These are phyloP conservation scores for Peronospora farinosa DNA, from an alignment of 352 stramenopile species.

Conservation along the genomic window DNA sequence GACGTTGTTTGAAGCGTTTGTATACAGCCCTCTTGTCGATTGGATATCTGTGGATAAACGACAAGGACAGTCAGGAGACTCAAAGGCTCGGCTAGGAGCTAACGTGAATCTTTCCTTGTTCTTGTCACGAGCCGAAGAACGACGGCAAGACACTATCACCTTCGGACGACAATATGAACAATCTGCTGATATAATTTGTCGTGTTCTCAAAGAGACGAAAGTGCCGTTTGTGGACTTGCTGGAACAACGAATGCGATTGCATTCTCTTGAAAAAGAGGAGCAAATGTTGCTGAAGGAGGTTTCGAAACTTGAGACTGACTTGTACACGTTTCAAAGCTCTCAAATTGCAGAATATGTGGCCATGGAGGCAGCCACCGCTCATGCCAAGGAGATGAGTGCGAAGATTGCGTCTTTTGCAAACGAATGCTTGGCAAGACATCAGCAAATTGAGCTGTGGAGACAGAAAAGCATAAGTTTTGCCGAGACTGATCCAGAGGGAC, in stretches of 20 bases:
- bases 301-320: constrained; percentile 4
- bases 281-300: constrained; percentile 15
- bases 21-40: constrained; percentile 80
- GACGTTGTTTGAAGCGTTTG: constrained; percentile 76
- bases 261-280: constrained; percentile 28
- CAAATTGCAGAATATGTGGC: constrained; percentile 9
- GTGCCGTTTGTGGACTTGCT: constrained; percentile 21
- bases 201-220: constrained; percentile 11
- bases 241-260: constrained; percentile 15
- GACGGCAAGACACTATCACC: constrained; percentile 45
- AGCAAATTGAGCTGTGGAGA: constrained; percentile 42
- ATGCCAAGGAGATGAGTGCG: constrained; percentile 7
- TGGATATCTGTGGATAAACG: constrained; percentile 52
- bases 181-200: constrained; percentile 17
- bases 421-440: constrained; percentile 44
- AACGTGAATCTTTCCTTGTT: constrained; percentile 86
- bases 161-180: constrained; percentile 42
- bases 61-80: constrained; percentile 31
- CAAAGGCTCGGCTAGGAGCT: constrained; percentile 70
- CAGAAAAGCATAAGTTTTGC: constrained; percentile 25
- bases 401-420: constrained; percentile 35
- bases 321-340: constrained; percentile 6
- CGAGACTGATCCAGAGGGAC: constrained; percentile 6
- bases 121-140: constrained; percentile 70
- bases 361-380: constrained; percentile 3